These are phyloP conservation scores for Mortierella sp. DNA, from an alignment of 371 early-diverging fungal species.

Conservation along the genomic window DNA sequence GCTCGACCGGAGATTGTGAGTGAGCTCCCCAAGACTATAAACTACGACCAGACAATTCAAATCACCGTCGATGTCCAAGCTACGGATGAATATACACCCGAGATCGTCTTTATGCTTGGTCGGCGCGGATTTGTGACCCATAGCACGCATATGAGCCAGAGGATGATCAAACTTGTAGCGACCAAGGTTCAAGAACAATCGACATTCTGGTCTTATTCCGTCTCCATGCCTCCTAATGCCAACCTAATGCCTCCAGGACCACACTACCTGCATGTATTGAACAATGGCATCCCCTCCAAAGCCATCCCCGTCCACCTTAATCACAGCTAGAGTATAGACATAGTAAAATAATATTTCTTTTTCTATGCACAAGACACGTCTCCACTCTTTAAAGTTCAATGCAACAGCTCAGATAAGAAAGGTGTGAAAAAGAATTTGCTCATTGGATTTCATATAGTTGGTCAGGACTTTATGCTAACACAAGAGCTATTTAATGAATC, in stretches of 20 bases:
- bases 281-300: slow-evolving; percentile 64
- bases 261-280: slow-evolving; percentile 62
- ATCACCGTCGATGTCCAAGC: slow-evolving; percentile 50
- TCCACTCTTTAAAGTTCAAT: no score
- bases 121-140: slow-evolving; percentile 71
- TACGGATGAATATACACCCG: slow-evolving; percentile 23
- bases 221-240: slow-evolving; percentile 65
- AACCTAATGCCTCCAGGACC: slow-evolving; percentile 70
- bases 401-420: no score
- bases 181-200: slow-evolving; percentile 42
- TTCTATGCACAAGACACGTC: no score
- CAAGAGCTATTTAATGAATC: no score
- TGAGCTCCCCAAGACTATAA: slow-evolving; percentile 57
- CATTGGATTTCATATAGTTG: no score
- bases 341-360: not conserved
- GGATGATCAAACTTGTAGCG: slow-evolving; percentile 56
- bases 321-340: slow-evolving; percentile 1
- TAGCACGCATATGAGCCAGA: slow-evolving; percentile 72
- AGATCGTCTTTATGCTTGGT: slow-evolving; percentile 42
- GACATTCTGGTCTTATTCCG: slow-evolving; percentile 41
- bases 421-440: no score
- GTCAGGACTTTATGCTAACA: no score
- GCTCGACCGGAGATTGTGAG: slow-evolving; percentile 59
- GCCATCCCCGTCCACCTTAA: slow-evolving; percentile 26
- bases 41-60: slow-evolving; percentile 54